Evolutionary conservation across 177 flowering plant species (phyloP), one percentile per base, ranked within the genome.

Genomic region (Tripterygium wilfordii): DNA sequence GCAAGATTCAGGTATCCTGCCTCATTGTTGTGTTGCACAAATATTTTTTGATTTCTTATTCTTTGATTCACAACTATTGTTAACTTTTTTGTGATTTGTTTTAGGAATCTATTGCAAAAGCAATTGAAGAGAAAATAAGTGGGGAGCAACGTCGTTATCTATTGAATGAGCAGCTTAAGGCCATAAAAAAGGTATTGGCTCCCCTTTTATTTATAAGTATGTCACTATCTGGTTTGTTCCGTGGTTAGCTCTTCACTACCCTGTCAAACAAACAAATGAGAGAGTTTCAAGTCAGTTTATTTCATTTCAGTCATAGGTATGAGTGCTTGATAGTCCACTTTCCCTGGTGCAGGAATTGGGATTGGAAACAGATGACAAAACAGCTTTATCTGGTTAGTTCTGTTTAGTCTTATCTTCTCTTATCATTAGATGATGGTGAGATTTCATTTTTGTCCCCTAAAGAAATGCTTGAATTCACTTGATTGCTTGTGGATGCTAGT

Each of bases 121-220:
- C 97, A 22, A 90, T 90, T 64, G 99, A 94, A 67, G 99, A 94
- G 58, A 94, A 94, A 58, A 81, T 94, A 36, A 94, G 96, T 53
- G 95, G 92, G 42, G 99, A 94, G 68, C 96, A 94, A 60, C 89
- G 97, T 4, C 87, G 96, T 20, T 94, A 79, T 61, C 57, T 89
- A 65, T 63, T 94, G 74, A 90, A 87, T 69, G 99, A 94, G 66
- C 99, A 94, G 64, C 90, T 90, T 48, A 94, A 94, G 68, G 99
- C 97, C 42, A 94, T 94, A 63, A 94, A 94, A 67, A 94, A 94
- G 97, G 99, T 79, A 37, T 53, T 17, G 18, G 21, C 27, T 31
- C 53, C 10, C 10, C 6, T 41, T 19, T 25, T 29, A 3, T n/a
- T 27, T 38, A 19, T 55, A 3, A 25, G 13, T 13, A 21, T 42